phyloP scores from a whole-genome alignment of 345 rosid genomes.

The Abelmoschus esculentus region DNA sequence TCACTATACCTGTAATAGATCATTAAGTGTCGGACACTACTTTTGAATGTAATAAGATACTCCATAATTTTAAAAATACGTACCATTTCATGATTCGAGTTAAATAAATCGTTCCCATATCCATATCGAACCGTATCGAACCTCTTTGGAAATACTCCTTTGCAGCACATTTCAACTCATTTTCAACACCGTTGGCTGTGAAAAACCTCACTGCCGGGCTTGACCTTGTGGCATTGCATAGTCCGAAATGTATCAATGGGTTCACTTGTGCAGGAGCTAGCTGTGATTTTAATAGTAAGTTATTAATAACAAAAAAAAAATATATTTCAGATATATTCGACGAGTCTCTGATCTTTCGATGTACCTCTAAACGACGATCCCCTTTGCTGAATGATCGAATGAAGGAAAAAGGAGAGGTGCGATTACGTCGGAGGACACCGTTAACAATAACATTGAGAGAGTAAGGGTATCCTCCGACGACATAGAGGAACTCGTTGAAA shows the following conservation, averaged over 20 bases:
- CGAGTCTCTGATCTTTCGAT: too few species aligned
- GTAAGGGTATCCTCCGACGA: slow-evolving; percentile 71
- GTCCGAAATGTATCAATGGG: slow-evolving; percentile 79
- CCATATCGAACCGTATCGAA: not conserved
- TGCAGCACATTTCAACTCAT: slow-evolving; percentile 58
- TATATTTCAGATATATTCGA: too few species aligned
- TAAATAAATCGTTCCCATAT: not conserved
- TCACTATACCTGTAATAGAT: not conserved
- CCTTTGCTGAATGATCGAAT: slow-evolving; percentile 42
- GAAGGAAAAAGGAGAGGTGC: slow-evolving; percentile 49
- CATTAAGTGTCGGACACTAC: too few species aligned
- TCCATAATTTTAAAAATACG: too few species aligned
- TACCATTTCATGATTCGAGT: not conserved
- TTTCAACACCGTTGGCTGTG: slow-evolving; percentile 53
- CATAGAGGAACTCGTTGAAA: slow-evolving; percentile 58
- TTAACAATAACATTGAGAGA: slow-evolving; percentile 54
- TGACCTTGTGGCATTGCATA: slow-evolving; percentile 76
- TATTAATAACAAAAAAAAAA: too few species aligned
- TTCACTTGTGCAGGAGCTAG: slow-evolving; percentile 41
- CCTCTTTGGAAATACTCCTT: not conserved
- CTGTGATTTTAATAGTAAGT: slow-evolving; percentile 25
- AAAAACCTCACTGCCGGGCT: slow-evolving; percentile 75
- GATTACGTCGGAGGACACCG: slow-evolving; percentile 60
- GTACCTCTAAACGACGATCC: slow-evolving; percentile 62
- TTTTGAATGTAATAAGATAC: too few species aligned